phyloP scores from a whole-genome alignment of 2,329 filamentous ascomycete genomes.

The Aspergillus sp. region DNA sequence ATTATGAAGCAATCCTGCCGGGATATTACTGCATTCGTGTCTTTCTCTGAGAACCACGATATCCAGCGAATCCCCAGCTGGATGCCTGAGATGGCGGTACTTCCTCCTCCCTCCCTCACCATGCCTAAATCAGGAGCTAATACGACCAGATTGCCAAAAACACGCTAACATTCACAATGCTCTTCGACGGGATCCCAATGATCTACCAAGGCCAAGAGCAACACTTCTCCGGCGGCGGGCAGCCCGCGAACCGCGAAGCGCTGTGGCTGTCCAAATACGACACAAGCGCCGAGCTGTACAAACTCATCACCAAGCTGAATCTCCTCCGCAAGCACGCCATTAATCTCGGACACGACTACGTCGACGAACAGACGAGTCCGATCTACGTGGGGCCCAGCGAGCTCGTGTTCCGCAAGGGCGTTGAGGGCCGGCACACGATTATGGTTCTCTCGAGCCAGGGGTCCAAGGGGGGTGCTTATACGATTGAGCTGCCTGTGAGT shows the following conservation, averaged over 20 bases:
- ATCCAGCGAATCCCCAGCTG: constrained; percentile 53
- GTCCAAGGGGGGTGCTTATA: constrained; percentile 25
- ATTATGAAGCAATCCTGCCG: constrained; percentile 26
- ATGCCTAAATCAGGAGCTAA: not conserved
- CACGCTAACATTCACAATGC: constrained; percentile 60
- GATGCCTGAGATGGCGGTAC: constrained; percentile 48
- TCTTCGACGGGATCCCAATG: constrained; percentile 62
- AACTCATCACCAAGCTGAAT: constrained; percentile 40
- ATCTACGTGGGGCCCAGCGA: constrained; percentile 43
- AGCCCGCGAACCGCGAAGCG: constrained; percentile 55
- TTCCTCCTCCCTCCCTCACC: too few species aligned
- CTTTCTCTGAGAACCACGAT: constrained; percentile 62
- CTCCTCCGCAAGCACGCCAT: constrained; percentile 44
- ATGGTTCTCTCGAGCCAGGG: constrained; percentile 47
- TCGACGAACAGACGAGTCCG: constrained; percentile 36
- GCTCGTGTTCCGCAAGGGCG: constrained; percentile 49
- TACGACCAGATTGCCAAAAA: constrained; percentile 54
- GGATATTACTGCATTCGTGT: constrained; percentile 49
- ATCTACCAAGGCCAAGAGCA: constrained; percentile 68
- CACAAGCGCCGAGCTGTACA: constrained; percentile 40
- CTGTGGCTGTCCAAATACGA: constrained; percentile 55
- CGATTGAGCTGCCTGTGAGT: constrained; percentile 23
- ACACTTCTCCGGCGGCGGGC: constrained; percentile 52
- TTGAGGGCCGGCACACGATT: constrained; percentile 41
- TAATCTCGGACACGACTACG: constrained; percentile 35